These are phyloP conservation scores for Aciculoconidium aculeatum DNA, from an alignment of 805 yeast species.

Conservation along the genomic window DNA sequence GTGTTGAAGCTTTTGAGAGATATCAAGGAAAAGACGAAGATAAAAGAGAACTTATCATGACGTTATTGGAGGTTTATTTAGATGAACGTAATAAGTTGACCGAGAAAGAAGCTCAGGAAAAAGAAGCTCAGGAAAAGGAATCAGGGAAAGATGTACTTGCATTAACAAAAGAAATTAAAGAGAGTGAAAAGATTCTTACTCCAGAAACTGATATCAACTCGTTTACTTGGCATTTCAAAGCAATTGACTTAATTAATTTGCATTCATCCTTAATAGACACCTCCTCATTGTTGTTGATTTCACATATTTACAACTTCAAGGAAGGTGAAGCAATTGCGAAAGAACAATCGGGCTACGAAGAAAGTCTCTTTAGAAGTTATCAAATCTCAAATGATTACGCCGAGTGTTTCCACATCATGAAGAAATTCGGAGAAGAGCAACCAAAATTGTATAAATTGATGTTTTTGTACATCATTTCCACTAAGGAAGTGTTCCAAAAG, in stretches of 20 bases:
- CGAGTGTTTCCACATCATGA: slow-evolving; percentile 52
- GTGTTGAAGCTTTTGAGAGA: slow-evolving; percentile 68
- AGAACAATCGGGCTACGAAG: slow-evolving; percentile 41
- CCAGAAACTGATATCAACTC: slow-evolving; percentile 18
- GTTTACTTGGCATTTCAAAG: slow-evolving; percentile 60
- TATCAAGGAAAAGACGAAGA: slow-evolving; percentile 71
- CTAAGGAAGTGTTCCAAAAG: slow-evolving; percentile 42
- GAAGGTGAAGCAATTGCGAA: slow-evolving; percentile 42
- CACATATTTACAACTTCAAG: slow-evolving; percentile 51
- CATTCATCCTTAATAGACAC: slow-evolving; percentile 49
- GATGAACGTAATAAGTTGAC: slow-evolving; percentile 39
- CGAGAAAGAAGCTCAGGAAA: slow-evolving; percentile 1
- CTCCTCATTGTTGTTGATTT: slow-evolving; percentile 47
- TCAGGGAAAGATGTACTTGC: too few species aligned
- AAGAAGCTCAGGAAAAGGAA: too few species aligned
- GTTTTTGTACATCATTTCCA: slow-evolving; percentile 55
- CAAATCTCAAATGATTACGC: slow-evolving; percentile 53
- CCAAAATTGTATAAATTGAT: slow-evolving; percentile 65
- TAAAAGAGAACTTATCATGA: slow-evolving; percentile 64
- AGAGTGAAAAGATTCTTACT: slow-evolving; percentile 3
- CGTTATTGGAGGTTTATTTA: slow-evolving; percentile 78
- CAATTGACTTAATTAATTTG: slow-evolving; percentile 43
- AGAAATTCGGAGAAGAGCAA: slow-evolving; percentile 54
- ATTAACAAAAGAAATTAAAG: too few species aligned
- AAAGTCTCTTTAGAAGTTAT: slow-evolving; percentile 62